phyloP scores from a whole-genome alignment of 768 basidiomycete species.

The Amanita exitialis region DNA sequence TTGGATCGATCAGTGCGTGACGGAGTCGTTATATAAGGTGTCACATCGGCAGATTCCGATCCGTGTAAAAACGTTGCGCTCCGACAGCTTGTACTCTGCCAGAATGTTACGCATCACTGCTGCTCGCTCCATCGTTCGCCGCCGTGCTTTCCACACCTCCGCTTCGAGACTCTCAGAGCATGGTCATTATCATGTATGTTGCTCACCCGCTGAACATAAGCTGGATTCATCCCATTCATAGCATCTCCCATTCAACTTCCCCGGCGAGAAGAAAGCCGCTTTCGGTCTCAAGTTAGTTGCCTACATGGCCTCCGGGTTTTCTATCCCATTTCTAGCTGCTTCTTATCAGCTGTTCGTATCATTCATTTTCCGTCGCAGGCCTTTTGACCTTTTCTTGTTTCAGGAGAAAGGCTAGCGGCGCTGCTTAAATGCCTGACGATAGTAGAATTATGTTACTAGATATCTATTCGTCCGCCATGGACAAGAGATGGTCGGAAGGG shows the following conservation, averaged over 20 bases:
- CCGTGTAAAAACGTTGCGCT: neutral
- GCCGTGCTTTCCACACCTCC: constrained; percentile 31
- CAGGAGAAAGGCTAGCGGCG: constrained; percentile 34
- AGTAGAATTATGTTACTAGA: constrained; percentile 5
- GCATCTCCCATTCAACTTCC: constrained; percentile 50
- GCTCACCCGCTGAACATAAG: constrained; percentile 1
- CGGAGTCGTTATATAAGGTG: neutral
- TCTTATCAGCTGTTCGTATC: constrained; percentile 55
- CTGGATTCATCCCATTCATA: constrained; percentile 14
- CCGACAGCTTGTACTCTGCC: neutral
- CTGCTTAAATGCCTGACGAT: neutral
- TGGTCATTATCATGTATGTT: constrained; percentile 48
- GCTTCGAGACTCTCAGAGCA: constrained; percentile 35
- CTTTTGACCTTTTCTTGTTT: constrained; percentile 4
- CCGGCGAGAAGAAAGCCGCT: constrained; percentile 36
- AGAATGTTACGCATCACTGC: constrained; percentile 31
- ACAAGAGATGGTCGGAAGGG: constrained; percentile 6
- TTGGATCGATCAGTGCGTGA: neutral
- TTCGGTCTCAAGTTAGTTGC: constrained; percentile 39
- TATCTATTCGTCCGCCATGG: constrained; percentile 13
- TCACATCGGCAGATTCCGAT: constrained; percentile 6
- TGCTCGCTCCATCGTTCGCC: constrained; percentile 32
- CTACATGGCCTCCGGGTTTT: constrained; percentile 47
- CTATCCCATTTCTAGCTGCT: constrained; percentile 57
- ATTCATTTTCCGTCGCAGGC: neutral